A percentile compares a stretch with the other conserved stretches of the same genome.
phyloP scores from a whole-genome alignment of 2,329 filamentous ascomycete genomes.

The Gremmenia infestans region DNA sequence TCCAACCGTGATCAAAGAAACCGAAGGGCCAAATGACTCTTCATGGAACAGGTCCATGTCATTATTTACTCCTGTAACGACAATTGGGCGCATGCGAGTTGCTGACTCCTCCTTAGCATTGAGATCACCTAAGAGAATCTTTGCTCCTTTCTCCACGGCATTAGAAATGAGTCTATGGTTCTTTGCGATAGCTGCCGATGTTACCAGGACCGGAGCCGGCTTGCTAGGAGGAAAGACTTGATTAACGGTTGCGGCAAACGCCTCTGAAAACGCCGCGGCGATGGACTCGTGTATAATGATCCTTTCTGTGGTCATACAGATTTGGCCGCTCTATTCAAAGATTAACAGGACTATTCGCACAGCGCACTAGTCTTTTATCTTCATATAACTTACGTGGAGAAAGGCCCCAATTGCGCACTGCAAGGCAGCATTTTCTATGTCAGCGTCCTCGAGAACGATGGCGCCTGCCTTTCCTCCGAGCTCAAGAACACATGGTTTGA shows the following conservation, averaged over 20 bases:
- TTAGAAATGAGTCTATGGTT: background rate
- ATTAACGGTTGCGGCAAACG: constrained; percentile 27
- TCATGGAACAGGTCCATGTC: background rate
- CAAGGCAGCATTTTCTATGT: constrained; percentile 35
- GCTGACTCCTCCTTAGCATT: background rate
- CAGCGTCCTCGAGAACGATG: constrained; percentile 52
- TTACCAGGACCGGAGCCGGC: background rate
- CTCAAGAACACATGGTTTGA: constrained; percentile 67
- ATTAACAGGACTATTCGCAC: background rate
- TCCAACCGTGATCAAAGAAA: constrained; percentile 31
- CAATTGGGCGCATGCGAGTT: background rate
- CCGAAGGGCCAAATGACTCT: constrained; percentile 61
- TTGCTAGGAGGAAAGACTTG: background rate
- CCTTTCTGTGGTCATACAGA: constrained; percentile 52
- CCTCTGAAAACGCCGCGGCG: constrained; percentile 30
- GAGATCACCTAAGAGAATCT: background rate
- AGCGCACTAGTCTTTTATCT: background rate
- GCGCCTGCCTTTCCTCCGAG: constrained; percentile 66
- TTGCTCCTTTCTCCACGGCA: background rate
- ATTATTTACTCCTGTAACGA: background rate
- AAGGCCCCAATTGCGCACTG: background rate
- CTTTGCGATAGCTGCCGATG: background rate
- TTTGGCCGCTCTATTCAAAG: constrained; percentile 46
- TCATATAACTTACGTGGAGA: background rate
- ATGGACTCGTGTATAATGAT: constrained; percentile 36